Percentiles rank a stretch among this genome's conserved stretches.
phyloP scores from a whole-genome alignment of 768 basidiomycete genomes.

The Lepiota venenata region DNA sequence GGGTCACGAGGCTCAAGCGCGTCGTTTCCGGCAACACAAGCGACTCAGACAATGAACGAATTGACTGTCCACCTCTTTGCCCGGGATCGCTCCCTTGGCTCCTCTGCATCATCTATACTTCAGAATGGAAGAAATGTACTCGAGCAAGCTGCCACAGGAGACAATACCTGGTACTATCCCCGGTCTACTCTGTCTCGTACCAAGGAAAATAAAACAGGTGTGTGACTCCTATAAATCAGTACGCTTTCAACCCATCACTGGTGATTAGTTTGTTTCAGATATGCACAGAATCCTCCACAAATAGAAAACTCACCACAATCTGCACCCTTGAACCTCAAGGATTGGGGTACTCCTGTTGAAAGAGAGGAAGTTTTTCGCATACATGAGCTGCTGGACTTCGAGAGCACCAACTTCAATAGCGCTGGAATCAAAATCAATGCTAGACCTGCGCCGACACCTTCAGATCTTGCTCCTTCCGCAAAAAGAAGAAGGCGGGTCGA shows the following conservation, averaged over 20 bases:
- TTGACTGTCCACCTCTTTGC: constrained; percentile 5
- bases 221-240: not conserved
- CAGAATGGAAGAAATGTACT: not conserved
- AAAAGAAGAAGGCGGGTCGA: not conserved
- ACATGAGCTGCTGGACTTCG: not conserved
- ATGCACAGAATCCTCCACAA: not conserved
- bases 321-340: not conserved
- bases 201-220: not conserved
- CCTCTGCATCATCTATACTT: not conserved
- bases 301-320: not conserved
- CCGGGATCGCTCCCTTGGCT: not conserved
- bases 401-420: not conserved
- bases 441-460: not conserved
- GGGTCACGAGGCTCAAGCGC: too few species aligned
- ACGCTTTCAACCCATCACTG: not conserved
- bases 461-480: not conserved
- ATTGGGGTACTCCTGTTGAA: constrained; percentile 6
- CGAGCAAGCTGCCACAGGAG: not conserved
- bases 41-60: too few species aligned
- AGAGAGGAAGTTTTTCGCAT: not conserved
- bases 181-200: not conserved
- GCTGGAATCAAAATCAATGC: not conserved
- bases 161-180: not conserved
- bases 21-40: too few species aligned
- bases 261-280: not conserved